Evolutionary conservation across 2,329 filamentous ascomycete species (phyloP).

Genomic region (Pestalotiopsis sp.): DNA sequence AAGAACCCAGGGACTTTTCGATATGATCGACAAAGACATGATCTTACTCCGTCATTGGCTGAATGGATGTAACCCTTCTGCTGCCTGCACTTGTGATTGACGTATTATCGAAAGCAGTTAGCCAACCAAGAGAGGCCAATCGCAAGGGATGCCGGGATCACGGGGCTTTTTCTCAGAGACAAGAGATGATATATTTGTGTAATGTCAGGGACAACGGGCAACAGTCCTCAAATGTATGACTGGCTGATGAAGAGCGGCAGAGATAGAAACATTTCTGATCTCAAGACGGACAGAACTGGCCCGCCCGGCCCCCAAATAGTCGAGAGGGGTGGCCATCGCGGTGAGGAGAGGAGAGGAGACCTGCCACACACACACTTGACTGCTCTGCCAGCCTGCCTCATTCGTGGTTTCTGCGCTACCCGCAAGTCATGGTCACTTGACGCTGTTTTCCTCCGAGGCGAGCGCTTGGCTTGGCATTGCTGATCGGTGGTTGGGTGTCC

Average conservation of each 20-base stretch:
- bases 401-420: neutral
- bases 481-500: neutral
- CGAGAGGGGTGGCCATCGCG: neutral
- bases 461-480: neutral
- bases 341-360: neutral
- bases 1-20: neutral
- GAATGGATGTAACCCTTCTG: conserved; percentile 1
- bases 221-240: neutral
- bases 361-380: neutral
- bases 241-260: neutral
- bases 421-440: conserved; percentile 3
- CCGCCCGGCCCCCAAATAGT: neutral
- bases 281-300: neutral
- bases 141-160: conserved; percentile 1
- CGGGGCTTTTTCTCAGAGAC: neutral
- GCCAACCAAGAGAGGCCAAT: conserved; percentile 2
- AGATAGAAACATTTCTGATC: neutral
- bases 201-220: neutral
- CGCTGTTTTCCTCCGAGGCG: neutral
- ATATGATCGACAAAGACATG: neutral
- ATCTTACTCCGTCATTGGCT: neutral
- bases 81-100: neutral
- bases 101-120: conserved; percentile 6
- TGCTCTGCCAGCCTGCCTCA: neutral
- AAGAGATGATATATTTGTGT: neutral